These are phyloP conservation scores for Sphaerulina musiva DNA, from an alignment of 2,329 filamentous ascomycete genomes.

Conservation along the genomic window DNA sequence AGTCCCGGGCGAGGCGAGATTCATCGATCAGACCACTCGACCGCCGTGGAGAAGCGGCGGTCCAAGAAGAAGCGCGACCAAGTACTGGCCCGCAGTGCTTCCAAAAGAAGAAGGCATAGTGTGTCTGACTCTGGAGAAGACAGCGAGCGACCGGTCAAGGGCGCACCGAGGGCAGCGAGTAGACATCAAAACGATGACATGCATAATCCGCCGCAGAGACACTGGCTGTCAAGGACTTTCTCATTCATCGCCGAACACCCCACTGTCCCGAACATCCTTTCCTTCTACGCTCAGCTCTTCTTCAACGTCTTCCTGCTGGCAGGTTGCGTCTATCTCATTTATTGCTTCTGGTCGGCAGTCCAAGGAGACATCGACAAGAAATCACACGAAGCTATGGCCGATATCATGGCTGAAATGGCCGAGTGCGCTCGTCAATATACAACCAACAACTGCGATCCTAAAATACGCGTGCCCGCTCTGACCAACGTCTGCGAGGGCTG, in stretches of 20 bases:
- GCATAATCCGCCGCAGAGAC: constrained; percentile 13
- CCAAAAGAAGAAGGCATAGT: constrained; percentile 28
- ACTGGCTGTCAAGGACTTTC: constrained; percentile 45
- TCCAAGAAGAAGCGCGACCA: constrained; percentile 28
- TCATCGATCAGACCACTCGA: constrained; percentile 32
- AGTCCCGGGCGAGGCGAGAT: constrained; percentile 39
- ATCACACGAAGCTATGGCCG: constrained; percentile 58
- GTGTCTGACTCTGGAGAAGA: constrained; percentile 31
- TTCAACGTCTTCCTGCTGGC: constrained; percentile 60
- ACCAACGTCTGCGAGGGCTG: constrained; percentile 68
- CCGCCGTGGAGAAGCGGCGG: constrained; percentile 36
- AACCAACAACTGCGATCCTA: constrained; percentile 66
- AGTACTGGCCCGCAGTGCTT: constrained; percentile 23
- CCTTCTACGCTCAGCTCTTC: constrained; percentile 58
- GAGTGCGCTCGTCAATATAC: constrained; percentile 67
- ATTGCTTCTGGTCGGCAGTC: constrained; percentile 62
- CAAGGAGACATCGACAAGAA: constrained; percentile 69
- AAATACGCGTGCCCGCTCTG: constrained; percentile 64
- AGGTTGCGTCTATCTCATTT: constrained; percentile 58
- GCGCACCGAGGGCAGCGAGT: constrained; percentile 25
- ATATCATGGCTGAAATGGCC: constrained; percentile 64
- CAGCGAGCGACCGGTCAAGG: constrained; percentile 18
- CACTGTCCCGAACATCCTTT: constrained; percentile 58
- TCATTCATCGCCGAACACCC: constrained; percentile 59
- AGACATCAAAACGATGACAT: constrained; percentile 12